Base-by-base conservation (phyloP, 805 yeast genomes). In the Helenozyma rhizophorensis region DNA sequence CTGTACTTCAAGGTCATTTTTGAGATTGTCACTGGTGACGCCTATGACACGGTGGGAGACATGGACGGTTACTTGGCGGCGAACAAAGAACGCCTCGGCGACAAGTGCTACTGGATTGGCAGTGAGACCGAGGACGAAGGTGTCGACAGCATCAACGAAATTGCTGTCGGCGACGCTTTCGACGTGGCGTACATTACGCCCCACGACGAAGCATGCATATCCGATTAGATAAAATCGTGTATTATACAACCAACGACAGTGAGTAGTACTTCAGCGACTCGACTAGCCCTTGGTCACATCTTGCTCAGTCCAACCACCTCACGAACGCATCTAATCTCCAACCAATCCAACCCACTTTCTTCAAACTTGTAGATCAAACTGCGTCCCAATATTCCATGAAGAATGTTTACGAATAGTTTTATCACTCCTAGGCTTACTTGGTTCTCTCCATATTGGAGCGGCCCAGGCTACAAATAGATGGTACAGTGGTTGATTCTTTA, bases 1-100 rank as follows among this genome's bases (percentile, higher is more conserved):
- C 70, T 68, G 35, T 86, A 86, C 53, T 78, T 87, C 50, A 64
- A 68, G 45, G 44, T 62, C 15, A 75, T 87, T 43, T 85, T 82
- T 62, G 52, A 60, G 27, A 65, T 71, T 25, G 56, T 82, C 25
- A 70, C 83, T 0, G 76, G 45, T 14, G 33, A 23, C 21, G 21
- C 18, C n/a, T 36, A 34, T 28, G 41, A 33, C 7, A 50, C 50
- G 18, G 56, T 12, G 19, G 33, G 14, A 17, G 25, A 30, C 33
- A 26, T 27, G 33, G 26, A 24, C 9, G 21, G 12, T 9, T 34
- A 24, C 25, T 22, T 39, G 14, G 27, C 27, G 7, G 22, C 19
- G 9, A 28, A 32, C 25, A 13, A 16, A 11, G 28, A 22, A 11
- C 32, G 31, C 14, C 25, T 25, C 16, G 23, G 29, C 21, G 14